Evolutionary conservation across 2,329 filamentous ascomycete genomes (phyloP), one percentile per base, ranked within the genome.

Genomic region (Aspergillus ochraceus): DNA sequence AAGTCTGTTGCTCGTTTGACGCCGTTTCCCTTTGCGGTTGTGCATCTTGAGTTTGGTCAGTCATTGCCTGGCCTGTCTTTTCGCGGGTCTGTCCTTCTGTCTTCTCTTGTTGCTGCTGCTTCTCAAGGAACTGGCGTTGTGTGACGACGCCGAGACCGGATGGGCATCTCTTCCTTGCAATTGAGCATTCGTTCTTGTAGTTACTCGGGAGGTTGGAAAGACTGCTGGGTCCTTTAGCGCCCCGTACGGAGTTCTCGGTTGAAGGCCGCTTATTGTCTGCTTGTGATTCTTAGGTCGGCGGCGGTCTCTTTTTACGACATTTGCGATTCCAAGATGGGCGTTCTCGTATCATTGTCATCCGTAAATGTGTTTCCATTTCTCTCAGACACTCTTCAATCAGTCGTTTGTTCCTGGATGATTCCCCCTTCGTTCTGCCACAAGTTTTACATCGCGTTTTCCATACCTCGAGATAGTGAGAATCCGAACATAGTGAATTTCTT

Each of bases 361-460:
- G 55, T 63, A 58, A 66, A 52, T 47, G 52, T 60, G 36, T 57
- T 55, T 45, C 42, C 53, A 55, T 47, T 60, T 46, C 45, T 19
- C 17, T 30, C 47, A 42, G 61, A 49, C 22, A 47, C 30, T 30
- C 39, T 52, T 58, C 53, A 39, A 46, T 12, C 56, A 58, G 50
- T 63, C 60, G 53, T 61, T 66, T 52, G 50, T 62, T 65, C 57
- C 59, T 60, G 64, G 67, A 71, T 71, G 70, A 72, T 73, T 73
- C 69, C 70, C 70, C 69, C 56, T 68, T 67, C 63, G 63, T 59
- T 63, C 58, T 53, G 56, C 60, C 58, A 54, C 62, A 61, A 56
- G 54, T 58, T 64, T 36, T 26, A 6, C 8, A 9, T 24, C 24
- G 17, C 45, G 24, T 39, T 30, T 55, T 55, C 42, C 30, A 17